These are phyloP conservation scores for Sclerotiophoma versabilis DNA, from an alignment of 2,329 filamentous ascomycete species.

Conservation along the genomic window DNA sequence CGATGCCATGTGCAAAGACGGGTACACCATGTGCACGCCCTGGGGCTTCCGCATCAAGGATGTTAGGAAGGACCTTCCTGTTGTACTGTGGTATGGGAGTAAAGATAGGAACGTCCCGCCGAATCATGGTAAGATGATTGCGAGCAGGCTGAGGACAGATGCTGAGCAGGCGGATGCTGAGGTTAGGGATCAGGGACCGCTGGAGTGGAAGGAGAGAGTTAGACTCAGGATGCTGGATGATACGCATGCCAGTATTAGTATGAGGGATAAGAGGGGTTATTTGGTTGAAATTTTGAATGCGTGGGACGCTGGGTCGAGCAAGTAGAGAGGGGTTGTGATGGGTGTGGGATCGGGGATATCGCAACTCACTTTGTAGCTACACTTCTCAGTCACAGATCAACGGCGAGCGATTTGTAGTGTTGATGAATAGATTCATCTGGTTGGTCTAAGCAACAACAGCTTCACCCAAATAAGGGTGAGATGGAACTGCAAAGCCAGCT, in stretches of 20 bases:
- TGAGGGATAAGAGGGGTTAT: conserved; percentile 27
- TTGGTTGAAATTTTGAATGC: conserved; percentile 21
- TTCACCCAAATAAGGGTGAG: no score
- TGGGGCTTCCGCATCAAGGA: conserved; percentile 49
- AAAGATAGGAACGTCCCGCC: conserved; percentile 44
- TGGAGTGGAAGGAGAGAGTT: conserved; percentile 27
- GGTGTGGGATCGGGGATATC: neutral
- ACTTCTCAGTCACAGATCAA: no score
- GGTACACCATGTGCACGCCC: conserved; percentile 31
- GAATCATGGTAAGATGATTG: conserved; percentile 44
- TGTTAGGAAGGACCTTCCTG: conserved; percentile 44
- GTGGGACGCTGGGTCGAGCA: conserved; percentile 8
- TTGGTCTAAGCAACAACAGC: no score
- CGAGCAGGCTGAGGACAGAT: conserved; percentile 32
- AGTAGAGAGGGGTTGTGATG: neutral
- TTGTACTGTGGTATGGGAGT: conserved; percentile 50
- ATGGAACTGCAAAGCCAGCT: no score
- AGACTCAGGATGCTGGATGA: conserved; percentile 43
- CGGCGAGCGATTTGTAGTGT: no score
- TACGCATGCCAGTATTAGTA: conserved; percentile 40
- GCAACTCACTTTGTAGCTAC: no score
- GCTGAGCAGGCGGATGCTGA: neutral
- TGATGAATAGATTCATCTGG: no score
- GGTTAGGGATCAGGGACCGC: neutral
- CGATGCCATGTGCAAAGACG: conserved; percentile 41